Evolutionary conservation across 768 basidiomycete genomes (phyloP).

Genomic region (Tubosaeta brunneosetosa): DNA sequence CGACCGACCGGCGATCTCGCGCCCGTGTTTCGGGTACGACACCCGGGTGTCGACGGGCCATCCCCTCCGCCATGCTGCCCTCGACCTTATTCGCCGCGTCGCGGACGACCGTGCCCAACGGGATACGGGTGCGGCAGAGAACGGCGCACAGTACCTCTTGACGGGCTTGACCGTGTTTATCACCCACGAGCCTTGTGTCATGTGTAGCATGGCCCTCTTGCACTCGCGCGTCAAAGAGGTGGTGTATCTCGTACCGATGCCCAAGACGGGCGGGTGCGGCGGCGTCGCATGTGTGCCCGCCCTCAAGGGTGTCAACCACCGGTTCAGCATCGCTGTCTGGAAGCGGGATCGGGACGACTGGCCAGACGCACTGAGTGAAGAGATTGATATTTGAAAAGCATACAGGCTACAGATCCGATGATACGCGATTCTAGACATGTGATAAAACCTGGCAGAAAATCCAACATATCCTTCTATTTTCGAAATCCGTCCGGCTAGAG

Average conservation of each 20-base stretch:
- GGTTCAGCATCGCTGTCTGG: constrained; percentile 75
- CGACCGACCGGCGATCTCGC: constrained; percentile 11
- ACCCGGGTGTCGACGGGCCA: constrained; percentile 63
- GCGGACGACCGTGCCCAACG: constrained; percentile 48
- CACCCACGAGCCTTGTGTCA: constrained; percentile 95
- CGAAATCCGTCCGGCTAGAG: constrained; percentile 6
- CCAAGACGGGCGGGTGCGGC: constrained; percentile 82
- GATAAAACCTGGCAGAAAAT: background rate
- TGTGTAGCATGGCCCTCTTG: constrained; percentile 95
- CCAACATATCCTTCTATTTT: background rate
- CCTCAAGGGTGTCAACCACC: constrained; percentile 85
- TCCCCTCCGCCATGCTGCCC: constrained; percentile 80
- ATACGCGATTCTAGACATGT: background rate
- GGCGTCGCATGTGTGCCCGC: constrained; percentile 69
- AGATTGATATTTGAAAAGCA: background rate
- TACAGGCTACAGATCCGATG: background rate
- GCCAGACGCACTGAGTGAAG: constrained; percentile 16
- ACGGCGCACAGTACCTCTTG: constrained; percentile 82
- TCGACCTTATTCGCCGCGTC: constrained; percentile 68
- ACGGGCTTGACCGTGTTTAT: constrained; percentile 81
- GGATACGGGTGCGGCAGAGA: constrained; percentile 29
- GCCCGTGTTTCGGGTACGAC: constrained; percentile 58
- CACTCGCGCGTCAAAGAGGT: constrained; percentile 93
- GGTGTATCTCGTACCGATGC: constrained; percentile 68
- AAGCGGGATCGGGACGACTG: constrained; percentile 22